These are phyloP conservation scores for Trypanosoma congolense DNA, from an alignment of 208 protist species.

Conservation along the genomic window DNA sequence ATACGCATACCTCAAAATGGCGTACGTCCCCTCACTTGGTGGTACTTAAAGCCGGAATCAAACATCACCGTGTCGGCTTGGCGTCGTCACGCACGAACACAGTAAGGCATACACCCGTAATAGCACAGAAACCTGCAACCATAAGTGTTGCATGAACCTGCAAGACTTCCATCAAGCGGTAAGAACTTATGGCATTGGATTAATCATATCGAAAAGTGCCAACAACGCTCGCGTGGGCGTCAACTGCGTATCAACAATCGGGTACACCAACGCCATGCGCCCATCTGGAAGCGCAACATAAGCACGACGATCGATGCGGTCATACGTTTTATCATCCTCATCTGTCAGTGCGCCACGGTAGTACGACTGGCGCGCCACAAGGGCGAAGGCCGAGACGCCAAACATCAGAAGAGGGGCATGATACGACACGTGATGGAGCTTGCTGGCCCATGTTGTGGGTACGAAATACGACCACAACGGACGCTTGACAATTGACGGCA, in stretches of 20 bases:
- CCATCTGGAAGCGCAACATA: conserved; percentile 89
- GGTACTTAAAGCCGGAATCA: too few species aligned
- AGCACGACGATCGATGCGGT: conserved; percentile 84
- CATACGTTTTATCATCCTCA: conserved; percentile 74
- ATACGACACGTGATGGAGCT: conserved; percentile 61
- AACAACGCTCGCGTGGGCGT: conserved; percentile 70
- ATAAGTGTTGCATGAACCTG: too few species aligned
- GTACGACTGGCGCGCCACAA: conserved; percentile 81
- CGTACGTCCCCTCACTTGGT: too few species aligned
- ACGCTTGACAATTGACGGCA: conserved; percentile 50
- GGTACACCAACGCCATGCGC: conserved; percentile 88
- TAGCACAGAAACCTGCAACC: too few species aligned
- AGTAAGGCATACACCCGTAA: too few species aligned
- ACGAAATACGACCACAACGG: conserved; percentile 73
- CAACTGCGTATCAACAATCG: conserved; percentile 80
- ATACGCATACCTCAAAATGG: too few species aligned
- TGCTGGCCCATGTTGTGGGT: conserved; percentile 67
- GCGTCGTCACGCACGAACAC: too few species aligned
- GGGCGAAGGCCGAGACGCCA: conserved; percentile 51
- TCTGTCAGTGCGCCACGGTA: conserved; percentile 78
- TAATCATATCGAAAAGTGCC: conserved; percentile 78
- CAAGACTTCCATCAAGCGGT: too few species aligned
- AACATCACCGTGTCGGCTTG: too few species aligned
- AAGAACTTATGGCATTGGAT: conserved; percentile 68
- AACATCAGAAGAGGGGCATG: conserved; percentile 74